Evolutionary conservation across 352 stramenopile genomes (phyloP), one percentile per base, ranked within the genome.

Genomic region (Phytophthora pisi): DNA sequence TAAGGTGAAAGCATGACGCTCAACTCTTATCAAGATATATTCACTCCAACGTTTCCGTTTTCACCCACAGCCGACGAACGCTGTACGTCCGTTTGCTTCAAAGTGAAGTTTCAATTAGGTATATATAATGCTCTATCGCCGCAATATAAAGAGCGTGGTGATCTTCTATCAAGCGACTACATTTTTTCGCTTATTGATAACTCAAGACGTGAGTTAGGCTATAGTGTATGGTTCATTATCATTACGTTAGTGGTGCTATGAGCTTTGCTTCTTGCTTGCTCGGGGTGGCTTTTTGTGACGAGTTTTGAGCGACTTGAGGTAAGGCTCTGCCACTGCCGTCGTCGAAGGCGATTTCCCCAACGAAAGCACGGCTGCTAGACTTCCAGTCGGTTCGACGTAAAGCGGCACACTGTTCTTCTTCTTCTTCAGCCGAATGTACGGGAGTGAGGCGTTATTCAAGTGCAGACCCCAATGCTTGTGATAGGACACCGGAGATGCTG

Each of bases 241-340:
- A 34, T 36, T 16, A 36, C 23, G 47, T 31, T 36, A 20, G 55
- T 23, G 10, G n/a, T 51, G 51, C 34, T 63, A 49, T 46, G 16
- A 45, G 13, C 42, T 57, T 13, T 26, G 18, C 16, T 53, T 70
- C 23, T 46, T 38, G n/a, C 13, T 66, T 31, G 24, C 8, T 15
- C 65, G 34, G 34, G 18, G 51, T 20, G 31, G 45, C 52, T 74
- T 68, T 53, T 74, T 68, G 26, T 61, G 64, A 68, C 86, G 77
- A 52, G 86, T 83, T 75, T 92, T 94, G 64, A 92, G 84, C 54
- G 90, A 82, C 67, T 88, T 88, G 10, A 92, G 70, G 46, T 94
- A 94, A 54, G 84, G 81, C 10, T 82, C 80, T 47, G 82, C 70
- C 18, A 77, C 23, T 0, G 68, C 65, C 26, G 64, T 61, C 5